Conservation (phyloP, 441 rosid genomes). For the Erodium trifolium region DNA sequence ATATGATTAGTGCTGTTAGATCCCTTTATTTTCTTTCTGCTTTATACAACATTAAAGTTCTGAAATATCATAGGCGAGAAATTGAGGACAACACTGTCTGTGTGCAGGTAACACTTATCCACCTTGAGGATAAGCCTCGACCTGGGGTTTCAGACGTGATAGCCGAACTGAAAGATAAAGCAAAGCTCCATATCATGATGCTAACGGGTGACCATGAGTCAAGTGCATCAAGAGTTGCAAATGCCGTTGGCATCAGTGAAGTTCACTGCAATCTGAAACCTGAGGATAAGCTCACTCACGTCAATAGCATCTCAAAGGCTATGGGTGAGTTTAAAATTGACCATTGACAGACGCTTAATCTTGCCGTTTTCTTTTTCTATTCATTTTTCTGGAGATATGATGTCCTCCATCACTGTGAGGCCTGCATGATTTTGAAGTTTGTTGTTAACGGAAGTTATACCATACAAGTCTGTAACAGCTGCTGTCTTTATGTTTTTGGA, state of each 20-base stretch:
- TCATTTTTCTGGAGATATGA: neutral
- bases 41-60: neutral
- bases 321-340: conserved; percentile 36
- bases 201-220: conserved; percentile 89
- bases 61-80: neutral
- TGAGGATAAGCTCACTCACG: conserved; percentile 80
- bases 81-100: neutral
- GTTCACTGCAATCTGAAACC: conserved; percentile 81
- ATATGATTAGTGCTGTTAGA: neutral
- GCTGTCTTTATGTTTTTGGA: neutral
- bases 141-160: conserved; percentile 69
- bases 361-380: neutral
- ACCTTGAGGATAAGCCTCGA: conserved; percentile 84
- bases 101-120: conserved; percentile 71
- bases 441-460: neutral
- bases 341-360: neutral
- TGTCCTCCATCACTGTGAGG: neutral
- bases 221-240: conserved; percentile 92
- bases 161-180: conserved; percentile 49
- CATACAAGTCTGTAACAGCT: conserved; percentile 2
- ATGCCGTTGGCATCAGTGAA: conserved; percentile 75
- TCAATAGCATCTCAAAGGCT: conserved; percentile 59
- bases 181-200: conserved; percentile 69
- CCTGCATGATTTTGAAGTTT: neutral
- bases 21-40: neutral